Evolutionary conservation across 2,329 filamentous ascomycete species (phyloP).

Genomic region (Hymenoscyphus infarciens): DNA sequence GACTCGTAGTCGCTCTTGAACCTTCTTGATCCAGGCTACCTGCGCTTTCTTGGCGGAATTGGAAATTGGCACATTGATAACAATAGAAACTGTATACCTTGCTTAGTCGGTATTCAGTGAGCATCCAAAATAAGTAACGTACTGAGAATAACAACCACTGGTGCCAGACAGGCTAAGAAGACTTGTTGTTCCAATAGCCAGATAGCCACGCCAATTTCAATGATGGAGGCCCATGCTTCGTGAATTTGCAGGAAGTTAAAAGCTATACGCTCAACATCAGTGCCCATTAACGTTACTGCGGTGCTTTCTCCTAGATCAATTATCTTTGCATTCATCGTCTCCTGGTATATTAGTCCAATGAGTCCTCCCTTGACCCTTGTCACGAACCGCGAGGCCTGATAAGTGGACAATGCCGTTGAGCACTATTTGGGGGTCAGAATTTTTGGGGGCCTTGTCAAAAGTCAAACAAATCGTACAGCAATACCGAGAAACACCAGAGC

Average conservation of each 20-base stretch:
- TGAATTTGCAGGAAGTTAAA: constrained; percentile 31
- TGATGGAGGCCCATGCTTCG: constrained; percentile 39
- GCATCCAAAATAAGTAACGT: too few relatives aligned
- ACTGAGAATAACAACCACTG: too few relatives aligned
- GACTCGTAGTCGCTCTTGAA: constrained; percentile 14
- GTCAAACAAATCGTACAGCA: constrained; percentile 11
- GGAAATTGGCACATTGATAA: background rate
- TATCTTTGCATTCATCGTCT: constrained; percentile 24
- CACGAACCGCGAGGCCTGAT: constrained; percentile 12
- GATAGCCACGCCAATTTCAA: constrained; percentile 37
- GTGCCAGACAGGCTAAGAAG: constrained; percentile 20
- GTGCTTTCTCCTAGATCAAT: constrained; percentile 29
- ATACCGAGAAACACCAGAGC: constrained; percentile 26
- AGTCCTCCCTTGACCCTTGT: constrained; percentile 11
- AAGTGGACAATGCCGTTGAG: constrained; percentile 6
- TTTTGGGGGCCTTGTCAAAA: background rate
- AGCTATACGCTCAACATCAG: constrained; percentile 35
- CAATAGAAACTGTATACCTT: too few relatives aligned
- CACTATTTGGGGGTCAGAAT: constrained; percentile 2
- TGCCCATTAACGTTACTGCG: constrained; percentile 43
- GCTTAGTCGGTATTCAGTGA: too few relatives aligned
- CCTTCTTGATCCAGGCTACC: constrained; percentile 12
- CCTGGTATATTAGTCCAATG: constrained; percentile 9
- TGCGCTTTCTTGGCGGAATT: constrained; percentile 6
- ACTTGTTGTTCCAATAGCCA: constrained; percentile 37